phyloP scores from a whole-genome alignment of 495 filamentous ascomycete genomes.

The Podospora australis region DNA sequence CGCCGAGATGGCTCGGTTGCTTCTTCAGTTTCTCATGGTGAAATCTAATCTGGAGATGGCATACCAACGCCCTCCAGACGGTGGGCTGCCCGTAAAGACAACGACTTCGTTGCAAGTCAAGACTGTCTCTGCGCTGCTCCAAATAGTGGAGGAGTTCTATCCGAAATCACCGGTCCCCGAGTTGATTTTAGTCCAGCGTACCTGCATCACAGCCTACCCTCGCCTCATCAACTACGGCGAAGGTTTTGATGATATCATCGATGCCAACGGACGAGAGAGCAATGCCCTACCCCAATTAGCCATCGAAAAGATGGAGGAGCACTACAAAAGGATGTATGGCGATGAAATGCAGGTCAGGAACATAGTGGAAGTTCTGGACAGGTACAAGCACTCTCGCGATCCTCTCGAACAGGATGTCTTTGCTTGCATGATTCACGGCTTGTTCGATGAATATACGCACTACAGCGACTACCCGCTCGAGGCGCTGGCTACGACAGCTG shows the following conservation, averaged over 20 bases:
- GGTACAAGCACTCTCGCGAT: slow-evolving; percentile 78
- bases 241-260: slow-evolving; percentile 81
- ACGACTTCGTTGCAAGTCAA: slow-evolving; percentile 64
- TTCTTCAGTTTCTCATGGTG: slow-evolving; percentile 69
- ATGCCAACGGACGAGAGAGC: slow-evolving; percentile 70
- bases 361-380: slow-evolving; percentile 72
- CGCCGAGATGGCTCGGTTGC: slow-evolving; percentile 52
- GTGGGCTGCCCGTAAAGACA: slow-evolving; percentile 39
- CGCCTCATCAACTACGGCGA: slow-evolving; percentile 93
- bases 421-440: slow-evolving; percentile 95
- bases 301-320: slow-evolving; percentile 87
- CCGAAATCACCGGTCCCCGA: slow-evolving; percentile 43
- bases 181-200: slow-evolving; percentile 61
- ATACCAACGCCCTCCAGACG: slow-evolving; percentile 57
- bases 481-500: slow-evolving; percentile 88
- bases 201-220: slow-evolving; percentile 90
- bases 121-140: slow-evolving; percentile 75
- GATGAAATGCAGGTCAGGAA: slow-evolving; percentile 73
- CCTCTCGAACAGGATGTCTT: slow-evolving; percentile 87
- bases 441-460: slow-evolving; percentile 96
- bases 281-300: slow-evolving; percentile 73
- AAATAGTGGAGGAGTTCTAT: slow-evolving; percentile 63
- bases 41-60: slow-evolving; percentile 78
- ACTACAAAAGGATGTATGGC: slow-evolving; percentile 95
- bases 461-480: slow-evolving; percentile 91